phyloP scores from a whole-genome alignment of 306 rosid species.

The Cicer judaicum region DNA sequence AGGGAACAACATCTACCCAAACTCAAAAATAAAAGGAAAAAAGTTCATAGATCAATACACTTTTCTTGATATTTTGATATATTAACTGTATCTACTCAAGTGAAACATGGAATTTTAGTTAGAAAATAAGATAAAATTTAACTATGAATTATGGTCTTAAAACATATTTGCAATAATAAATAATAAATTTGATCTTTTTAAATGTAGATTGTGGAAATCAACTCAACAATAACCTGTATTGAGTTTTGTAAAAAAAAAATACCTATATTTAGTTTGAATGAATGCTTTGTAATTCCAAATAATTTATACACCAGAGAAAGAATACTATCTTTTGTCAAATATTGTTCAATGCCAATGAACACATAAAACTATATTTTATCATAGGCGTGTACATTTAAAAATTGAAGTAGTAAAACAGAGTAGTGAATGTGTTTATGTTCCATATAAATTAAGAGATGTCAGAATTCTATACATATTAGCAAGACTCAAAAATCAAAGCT shows the following conservation, averaged over 20 bases:
- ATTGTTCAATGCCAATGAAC: neutral
- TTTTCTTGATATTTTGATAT: slow-evolving; percentile 13
- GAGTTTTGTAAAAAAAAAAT: neutral
- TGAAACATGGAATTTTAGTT: neutral
- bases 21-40: slow-evolving; percentile 9
- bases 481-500: neutral
- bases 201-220: neutral
- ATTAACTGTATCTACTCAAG: neutral
- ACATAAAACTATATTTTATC: too few species aligned
- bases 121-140: neutral
- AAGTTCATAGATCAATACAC: neutral
- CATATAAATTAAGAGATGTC: neutral
- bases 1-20: slow-evolving; percentile 2
- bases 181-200: neutral
- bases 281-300: neutral
- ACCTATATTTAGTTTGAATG: neutral
- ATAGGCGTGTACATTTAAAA: too few species aligned
- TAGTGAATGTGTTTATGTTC: neutral
- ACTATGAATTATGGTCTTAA: too few species aligned
- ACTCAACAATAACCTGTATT: neutral
- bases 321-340: neutral
- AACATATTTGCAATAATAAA: neutral
- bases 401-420: neutral
- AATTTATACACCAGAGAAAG: neutral
- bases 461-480: neutral